Base-by-base conservation (phyloP, 1,139 yeast genomes). In the Komagataea norvegica region DNA sequence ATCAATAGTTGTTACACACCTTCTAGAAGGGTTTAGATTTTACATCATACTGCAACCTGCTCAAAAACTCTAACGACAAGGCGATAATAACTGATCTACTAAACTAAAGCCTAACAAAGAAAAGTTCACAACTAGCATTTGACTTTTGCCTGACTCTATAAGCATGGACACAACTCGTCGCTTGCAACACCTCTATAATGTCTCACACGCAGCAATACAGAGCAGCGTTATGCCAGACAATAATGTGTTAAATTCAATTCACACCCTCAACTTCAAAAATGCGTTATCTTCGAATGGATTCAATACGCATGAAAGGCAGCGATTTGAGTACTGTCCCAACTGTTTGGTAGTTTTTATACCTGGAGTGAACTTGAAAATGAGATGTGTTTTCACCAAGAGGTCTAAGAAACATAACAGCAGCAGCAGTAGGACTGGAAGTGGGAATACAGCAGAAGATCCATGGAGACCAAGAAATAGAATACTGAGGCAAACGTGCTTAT, bases 341-440 rank as follows among this genome's bases (percentile, higher is more conserved):
- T 77, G 84, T 54, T 72, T 74, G 3, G 48, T 57, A 5, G 49
- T 72, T 4, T 59, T 62, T 34, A 58, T 77, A 2, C 73, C 79
- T 0, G 77, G 77, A 1, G 40, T 68, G 17, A 75, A 69, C 19
- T 54, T 67, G 19, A 41, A 55, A 8, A 54, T 59, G 54, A 48
- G 62, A 20, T 49, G 63, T 3, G 38, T 51, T 24, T 52, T 52
- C 49, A 19, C 36, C 24, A 51, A 48, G 34, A 40, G 33, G 6
- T 34, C 35, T 11, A 49, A 45, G 33, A 40, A 37, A n/a, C n/a
- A n/a, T n/a, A n/a, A n/a, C n/a, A n/a, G n/a, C n/a, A n/a, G n/a
- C n/a, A n/a, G 11, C 41, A 33, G 23, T 38, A 23, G 24, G 40
- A 40, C 23, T 34, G 21, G 23, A 40, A 21, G 10, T 19, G 25